Evolutionary conservation across 805 yeast species (phyloP).

Genomic region (Yarrowia divulgata): DNA sequence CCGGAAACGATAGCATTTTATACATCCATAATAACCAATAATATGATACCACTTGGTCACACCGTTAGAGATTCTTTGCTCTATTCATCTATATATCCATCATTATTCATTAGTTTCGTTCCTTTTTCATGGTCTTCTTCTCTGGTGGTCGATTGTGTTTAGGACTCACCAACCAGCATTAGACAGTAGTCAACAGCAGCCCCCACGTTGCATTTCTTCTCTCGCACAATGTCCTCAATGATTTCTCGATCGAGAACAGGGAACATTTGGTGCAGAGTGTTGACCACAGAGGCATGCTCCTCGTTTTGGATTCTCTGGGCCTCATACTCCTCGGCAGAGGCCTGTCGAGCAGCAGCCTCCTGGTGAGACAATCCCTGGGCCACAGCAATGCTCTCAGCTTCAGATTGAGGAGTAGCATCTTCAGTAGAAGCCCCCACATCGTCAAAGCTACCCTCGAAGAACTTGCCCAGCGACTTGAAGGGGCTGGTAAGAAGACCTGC

Average conservation of each 20-base stretch:
- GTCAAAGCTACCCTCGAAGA: constrained; percentile 49
- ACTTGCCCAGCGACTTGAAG: constrained; percentile 52
- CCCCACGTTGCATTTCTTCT: constrained; percentile 72
- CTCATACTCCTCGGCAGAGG: constrained; percentile 52
- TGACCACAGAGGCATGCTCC: constrained; percentile 58
- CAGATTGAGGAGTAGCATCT: constrained; percentile 14
- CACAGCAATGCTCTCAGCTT: constrained; percentile 38
- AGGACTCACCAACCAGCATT: constrained; percentile 34
- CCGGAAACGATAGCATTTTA: not conserved
- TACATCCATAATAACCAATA: not conserved
- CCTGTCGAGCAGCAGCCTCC: constrained; percentile 51
- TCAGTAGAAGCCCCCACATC: constrained; percentile 43
- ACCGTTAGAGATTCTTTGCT: not conserved
- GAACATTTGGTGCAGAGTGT: constrained; percentile 70
- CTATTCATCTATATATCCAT: constrained; percentile 19
- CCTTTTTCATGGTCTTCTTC: not conserved
- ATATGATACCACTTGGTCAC: constrained; percentile 8
- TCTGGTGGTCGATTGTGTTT: not conserved
- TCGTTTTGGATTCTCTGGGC: constrained; percentile 53
- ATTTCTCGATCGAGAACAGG: constrained; percentile 74
- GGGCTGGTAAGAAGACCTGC: constrained; percentile 63
- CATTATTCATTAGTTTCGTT: constrained; percentile 15
- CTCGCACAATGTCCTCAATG: constrained; percentile 70
- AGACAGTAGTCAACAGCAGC: constrained; percentile 73
- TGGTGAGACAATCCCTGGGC: constrained; percentile 44